Evolutionary conservation across 78 protist species (phyloP), one percentile per base, ranked within the genome.

Genomic region (Cyanophora paradoxa): DNA sequence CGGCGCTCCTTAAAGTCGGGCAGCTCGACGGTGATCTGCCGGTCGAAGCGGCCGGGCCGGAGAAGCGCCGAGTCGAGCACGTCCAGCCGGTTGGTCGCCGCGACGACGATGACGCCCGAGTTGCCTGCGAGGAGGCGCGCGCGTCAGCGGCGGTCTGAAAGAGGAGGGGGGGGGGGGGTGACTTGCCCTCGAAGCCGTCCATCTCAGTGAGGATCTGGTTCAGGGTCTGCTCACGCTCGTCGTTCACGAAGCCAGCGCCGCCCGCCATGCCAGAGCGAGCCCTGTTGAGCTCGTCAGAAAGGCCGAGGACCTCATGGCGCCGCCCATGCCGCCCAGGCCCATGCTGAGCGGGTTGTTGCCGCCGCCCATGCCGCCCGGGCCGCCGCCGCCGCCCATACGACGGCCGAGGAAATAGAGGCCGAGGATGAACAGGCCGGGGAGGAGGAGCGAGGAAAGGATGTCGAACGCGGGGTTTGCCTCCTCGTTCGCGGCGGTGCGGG

Each of bases 141-240:
- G n/a, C n/a, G n/a, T n/a, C n/a, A n/a, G n/a, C n/a, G n/a, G n/a
- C n/a, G n/a, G n/a, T n/a, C n/a, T n/a, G n/a, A n/a, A n/a, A n/a
- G n/a, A n/a, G n/a, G n/a, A n/a, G n/a, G n/a, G n/a, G n/a, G n/a
- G n/a, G n/a, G n/a, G n/a, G n/a, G n/a, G n/a, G n/a, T n/a, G 89
- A 94, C 8, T 89, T 86, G 36, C 80, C 76, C 31, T 81, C 76
- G 79, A 81, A 84, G 54, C 99, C 99, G 81, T 97, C 99, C 97
- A 97, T 93, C 77, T 96, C 98, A 3, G 86, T 93, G 19, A 97
- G 87, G 59, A 97, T 52, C 61, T 96, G 99, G 81, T 97, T 95
- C 59, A 97, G 87, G 7, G 98, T 95, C 72, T 87, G 87, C 36
- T 95, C 97, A 19, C 96, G 74, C 80, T 95, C 98, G 65, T 78